These are phyloP conservation scores for Cucumis cinereus DNA, from an alignment of 306 rosid genomes.

Conservation along the genomic window DNA sequence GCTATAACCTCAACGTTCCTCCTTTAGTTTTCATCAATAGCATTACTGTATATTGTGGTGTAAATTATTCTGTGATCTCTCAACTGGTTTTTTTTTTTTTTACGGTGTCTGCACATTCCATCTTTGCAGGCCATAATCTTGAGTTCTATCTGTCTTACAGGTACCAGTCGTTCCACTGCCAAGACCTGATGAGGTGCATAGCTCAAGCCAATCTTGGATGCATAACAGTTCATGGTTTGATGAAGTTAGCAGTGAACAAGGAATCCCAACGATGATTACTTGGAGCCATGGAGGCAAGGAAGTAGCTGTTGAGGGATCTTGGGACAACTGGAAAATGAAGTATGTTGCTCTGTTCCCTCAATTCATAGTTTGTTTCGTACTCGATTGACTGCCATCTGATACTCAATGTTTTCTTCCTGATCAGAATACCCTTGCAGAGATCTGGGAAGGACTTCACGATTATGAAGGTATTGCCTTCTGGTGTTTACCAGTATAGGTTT, in stretches of 20 bases:
- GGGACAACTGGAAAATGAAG: constrained; percentile 97
- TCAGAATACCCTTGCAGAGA: constrained; percentile 74
- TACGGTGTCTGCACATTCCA: background rate
- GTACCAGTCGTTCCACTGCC: constrained; percentile 71
- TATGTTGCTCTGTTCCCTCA: constrained; percentile 18
- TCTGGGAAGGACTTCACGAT: constrained; percentile 93
- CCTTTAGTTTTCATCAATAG: background rate
- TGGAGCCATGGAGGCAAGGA: constrained; percentile 87
- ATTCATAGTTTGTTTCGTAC: background rate
- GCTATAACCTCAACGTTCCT: background rate
- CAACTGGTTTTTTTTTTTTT: background rate
- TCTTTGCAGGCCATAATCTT: background rate
- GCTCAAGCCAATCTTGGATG: constrained; percentile 62
- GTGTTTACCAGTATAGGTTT: constrained; percentile 93
- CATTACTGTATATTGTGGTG: background rate
- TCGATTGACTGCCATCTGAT: constrained; percentile 9
- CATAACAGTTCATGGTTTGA: constrained; percentile 46
- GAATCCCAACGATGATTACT: constrained; percentile 92
- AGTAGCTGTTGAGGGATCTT: constrained; percentile 88
- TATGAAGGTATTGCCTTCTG: constrained; percentile 94
- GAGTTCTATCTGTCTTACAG: constrained; percentile 18
- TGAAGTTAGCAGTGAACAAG: constrained; percentile 53
- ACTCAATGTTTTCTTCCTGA: constrained; percentile 15
- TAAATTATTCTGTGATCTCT: background rate
- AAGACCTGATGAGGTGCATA: constrained; percentile 80